Evolutionary conservation across 176 grass and related monocot species (phyloP).

Genomic region (Zea luxurians): DNA sequence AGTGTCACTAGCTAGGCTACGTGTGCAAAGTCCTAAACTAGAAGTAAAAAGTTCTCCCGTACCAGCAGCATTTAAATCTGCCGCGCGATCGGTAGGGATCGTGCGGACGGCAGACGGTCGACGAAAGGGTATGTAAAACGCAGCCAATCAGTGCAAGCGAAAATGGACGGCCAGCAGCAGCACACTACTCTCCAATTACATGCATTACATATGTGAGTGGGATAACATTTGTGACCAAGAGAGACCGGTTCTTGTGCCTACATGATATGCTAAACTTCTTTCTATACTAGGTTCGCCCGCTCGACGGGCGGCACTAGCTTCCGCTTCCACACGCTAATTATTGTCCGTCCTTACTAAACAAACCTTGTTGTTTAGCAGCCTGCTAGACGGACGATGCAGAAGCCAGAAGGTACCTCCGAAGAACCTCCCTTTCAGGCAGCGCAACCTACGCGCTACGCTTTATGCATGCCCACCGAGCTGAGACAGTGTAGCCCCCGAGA

Average conservation of each 20-base stretch:
- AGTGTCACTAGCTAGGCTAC: not conserved
- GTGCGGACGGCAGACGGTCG: slow-evolving; percentile 18
- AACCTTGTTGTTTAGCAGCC: not conserved
- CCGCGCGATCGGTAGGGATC: not conserved
- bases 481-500: not conserved
- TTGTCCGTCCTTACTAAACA: no score
- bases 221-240: slow-evolving; percentile 15
- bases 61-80: not conserved
- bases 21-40: not conserved
- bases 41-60: not conserved
- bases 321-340: no score
- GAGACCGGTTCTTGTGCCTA: not conserved
- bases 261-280: slow-evolving; percentile 24
- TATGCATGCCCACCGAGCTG: slow-evolving; percentile 30
- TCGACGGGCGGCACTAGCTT: not conserved
- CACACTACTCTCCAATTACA: not conserved
- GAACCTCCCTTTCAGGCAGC: slow-evolving; percentile 14
- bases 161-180: slow-evolving; percentile 26
- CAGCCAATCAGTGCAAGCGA: slow-evolving; percentile 7
- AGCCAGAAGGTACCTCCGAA: not conserved
- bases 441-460: not conserved
- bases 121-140: not conserved
- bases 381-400: not conserved
- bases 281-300: not conserved
- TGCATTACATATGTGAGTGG: not conserved